Percentiles rank a stretch among this genome's conserved stretches.
phyloP scores from a whole-genome alignment of 2,329 filamentous ascomycete species.

The Chlorencoelia australis region DNA sequence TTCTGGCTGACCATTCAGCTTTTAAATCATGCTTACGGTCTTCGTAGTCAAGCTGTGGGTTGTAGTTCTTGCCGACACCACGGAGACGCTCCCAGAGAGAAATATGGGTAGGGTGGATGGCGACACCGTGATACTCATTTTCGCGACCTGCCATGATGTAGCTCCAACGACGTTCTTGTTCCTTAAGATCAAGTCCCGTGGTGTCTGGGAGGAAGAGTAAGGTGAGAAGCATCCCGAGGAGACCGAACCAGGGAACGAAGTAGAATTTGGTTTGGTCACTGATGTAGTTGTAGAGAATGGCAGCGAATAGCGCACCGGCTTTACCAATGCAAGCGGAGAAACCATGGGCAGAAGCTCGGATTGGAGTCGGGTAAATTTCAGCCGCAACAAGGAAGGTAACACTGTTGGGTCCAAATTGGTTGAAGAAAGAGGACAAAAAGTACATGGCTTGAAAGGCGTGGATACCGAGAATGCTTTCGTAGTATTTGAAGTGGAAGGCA shows the following conservation, averaged over 20 bases:
- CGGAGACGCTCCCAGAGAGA: conserved; percentile 77
- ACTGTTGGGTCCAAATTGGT: conserved; percentile 89
- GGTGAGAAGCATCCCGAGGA: conserved; percentile 75
- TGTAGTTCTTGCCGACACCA: conserved; percentile 71
- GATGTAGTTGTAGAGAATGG: conserved; percentile 93
- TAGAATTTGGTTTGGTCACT: conserved; percentile 75
- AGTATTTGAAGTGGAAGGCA: conserved; percentile 81
- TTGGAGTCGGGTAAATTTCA: conserved; percentile 90
- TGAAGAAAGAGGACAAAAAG: conserved; percentile 96
- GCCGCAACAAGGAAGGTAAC: conserved; percentile 95
- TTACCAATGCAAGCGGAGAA: conserved; percentile 91
- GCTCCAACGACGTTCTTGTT: conserved; percentile 88
- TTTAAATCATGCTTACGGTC: conserved; percentile 78
- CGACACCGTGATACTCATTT: conserved; percentile 83
- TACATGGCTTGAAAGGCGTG: conserved; percentile 97
- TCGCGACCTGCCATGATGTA: conserved; percentile 73
- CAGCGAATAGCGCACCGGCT: conserved; percentile 74
- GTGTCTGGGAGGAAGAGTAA: conserved; percentile 89
- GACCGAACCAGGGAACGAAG: conserved; percentile 91
- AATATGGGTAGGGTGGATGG: conserved; percentile 80
- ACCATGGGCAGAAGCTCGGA: conserved; percentile 88
- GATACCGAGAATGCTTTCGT: conserved; percentile 60
- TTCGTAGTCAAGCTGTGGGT: conserved; percentile 73
- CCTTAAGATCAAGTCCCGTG: conserved; percentile 90
- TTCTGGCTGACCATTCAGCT: conserved; percentile 48